A percentile compares a stretch with the other conserved stretches of the same genome.
Conservation (phyloP, 2,329 filamentous ascomycete genomes). For the Raffaelea ambrosiae region DNA sequence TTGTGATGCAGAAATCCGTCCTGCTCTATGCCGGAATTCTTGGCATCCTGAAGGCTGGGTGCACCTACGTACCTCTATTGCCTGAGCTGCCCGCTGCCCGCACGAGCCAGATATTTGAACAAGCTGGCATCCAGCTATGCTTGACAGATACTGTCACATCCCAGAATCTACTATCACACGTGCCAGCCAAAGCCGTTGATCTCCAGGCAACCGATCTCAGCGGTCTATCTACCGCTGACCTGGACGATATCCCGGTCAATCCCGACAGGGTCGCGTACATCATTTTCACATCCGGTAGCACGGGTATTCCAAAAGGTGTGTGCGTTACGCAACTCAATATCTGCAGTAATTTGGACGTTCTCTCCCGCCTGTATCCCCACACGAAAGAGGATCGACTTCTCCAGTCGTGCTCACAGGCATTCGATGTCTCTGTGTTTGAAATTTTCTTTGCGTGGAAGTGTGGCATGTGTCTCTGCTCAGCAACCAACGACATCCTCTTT, state of each 20-base stretch:
- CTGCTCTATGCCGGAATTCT: conserved; percentile 67
- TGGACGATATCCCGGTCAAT: conserved; percentile 29
- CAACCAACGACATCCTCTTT: conserved; percentile 65
- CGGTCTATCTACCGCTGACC: background rate
- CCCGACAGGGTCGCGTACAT: conserved; percentile 59
- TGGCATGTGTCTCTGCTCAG: conserved; percentile 72
- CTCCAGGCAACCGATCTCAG: conserved; percentile 21
- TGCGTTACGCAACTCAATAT: conserved; percentile 69
- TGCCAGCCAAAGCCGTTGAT: conserved; percentile 19
- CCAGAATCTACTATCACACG: background rate
- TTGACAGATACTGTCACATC: conserved; percentile 18
- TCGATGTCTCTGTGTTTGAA: conserved; percentile 84
- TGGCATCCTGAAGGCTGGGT: conserved; percentile 64
- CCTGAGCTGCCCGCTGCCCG: conserved; percentile 60
- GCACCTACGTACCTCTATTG: conserved; percentile 71
- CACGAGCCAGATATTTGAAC: conserved; percentile 50
- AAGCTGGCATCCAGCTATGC: conserved; percentile 44
- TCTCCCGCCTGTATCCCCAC: conserved; percentile 59
- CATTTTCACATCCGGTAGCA: conserved; percentile 78
- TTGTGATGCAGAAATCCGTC: conserved; percentile 70
- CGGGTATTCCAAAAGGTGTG: conserved; percentile 72
- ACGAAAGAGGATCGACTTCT: conserved; percentile 50
- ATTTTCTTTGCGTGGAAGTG: conserved; percentile 77
- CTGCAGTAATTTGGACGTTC: conserved; percentile 61
- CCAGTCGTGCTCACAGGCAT: conserved; percentile 76